Evolutionary conservation across 805 yeast genomes (phyloP).

Genomic region (Yarrowia deformans): DNA sequence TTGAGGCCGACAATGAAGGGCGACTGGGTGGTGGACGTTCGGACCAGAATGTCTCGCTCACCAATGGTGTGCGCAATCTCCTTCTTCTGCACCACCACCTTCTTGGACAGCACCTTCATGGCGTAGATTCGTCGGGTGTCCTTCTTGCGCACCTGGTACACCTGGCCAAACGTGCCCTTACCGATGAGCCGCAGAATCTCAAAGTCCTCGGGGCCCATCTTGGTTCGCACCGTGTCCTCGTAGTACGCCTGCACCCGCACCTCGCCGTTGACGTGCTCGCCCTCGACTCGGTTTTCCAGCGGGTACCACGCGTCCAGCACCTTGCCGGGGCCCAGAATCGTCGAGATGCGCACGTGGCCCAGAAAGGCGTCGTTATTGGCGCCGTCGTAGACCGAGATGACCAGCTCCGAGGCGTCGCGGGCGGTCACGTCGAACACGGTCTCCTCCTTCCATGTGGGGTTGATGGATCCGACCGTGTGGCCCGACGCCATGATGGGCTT

Average conservation of each 20-base stretch:
- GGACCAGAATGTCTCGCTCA: conserved; percentile 90
- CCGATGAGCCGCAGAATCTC: conserved; percentile 90
- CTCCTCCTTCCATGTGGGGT: conserved; percentile 91
- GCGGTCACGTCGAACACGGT: conserved; percentile 86
- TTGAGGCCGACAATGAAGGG: conserved; percentile 96
- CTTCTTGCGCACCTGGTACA: conserved; percentile 89
- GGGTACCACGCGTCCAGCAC: conserved; percentile 72
- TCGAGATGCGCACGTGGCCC: conserved; percentile 81
- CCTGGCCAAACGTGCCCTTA: conserved; percentile 98
- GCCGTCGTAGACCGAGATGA: conserved; percentile 90
- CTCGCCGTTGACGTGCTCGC: conserved; percentile 79
- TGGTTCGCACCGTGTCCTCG: conserved; percentile 54
- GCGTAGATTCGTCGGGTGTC: conserved; percentile 94
- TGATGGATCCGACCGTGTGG: conserved; percentile 50
- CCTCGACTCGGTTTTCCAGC: conserved; percentile 73
- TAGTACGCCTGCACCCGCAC: conserved; percentile 79
- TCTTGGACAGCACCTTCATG: conserved; percentile 94
- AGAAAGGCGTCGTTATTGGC: conserved; percentile 80
- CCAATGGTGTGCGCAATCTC: conserved; percentile 99
- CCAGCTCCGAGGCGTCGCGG: conserved; percentile 82
- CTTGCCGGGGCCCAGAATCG: conserved; percentile 54
- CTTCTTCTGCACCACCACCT: conserved; percentile 93
- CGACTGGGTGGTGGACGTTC: conserved; percentile 85
- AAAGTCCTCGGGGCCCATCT: conserved; percentile 86
- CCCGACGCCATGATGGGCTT: conserved; percentile 33